Conservation (phyloP, 306 rosid species). For the Inga laurina region DNA sequence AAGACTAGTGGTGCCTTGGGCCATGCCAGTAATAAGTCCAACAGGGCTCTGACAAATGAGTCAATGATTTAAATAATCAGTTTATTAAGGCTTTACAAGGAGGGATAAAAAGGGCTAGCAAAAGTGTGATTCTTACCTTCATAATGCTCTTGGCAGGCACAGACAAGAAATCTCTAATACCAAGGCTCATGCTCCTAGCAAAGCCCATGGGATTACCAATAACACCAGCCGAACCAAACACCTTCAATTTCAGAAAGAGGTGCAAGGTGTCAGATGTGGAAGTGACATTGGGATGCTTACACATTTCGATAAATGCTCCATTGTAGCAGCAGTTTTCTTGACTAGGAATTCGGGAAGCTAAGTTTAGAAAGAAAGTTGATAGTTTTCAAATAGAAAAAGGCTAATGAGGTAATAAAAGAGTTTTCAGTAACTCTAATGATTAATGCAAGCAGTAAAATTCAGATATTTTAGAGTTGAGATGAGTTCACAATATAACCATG, state of each 20-base stretch:
- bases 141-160: constrained; percentile 84
- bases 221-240: constrained; percentile 97
- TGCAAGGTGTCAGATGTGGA: constrained; percentile 14
- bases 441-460: neutral
- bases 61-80: constrained; percentile 20
- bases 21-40: constrained; percentile 89
- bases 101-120: neutral
- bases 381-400: neutral
- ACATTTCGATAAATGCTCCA: neutral
- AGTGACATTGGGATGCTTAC: neutral
- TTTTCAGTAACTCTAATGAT: neutral
- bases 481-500: neutral
- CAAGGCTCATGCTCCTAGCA: constrained; percentile 90
- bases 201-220: constrained; percentile 98
- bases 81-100: constrained; percentile 11
- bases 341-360: neutral
- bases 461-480: neutral
- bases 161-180: constrained; percentile 85
- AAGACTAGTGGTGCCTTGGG: constrained; percentile 94
- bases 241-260: constrained; percentile 54
- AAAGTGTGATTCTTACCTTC: constrained; percentile 49
- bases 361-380: neutral
- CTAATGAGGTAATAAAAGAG: neutral
- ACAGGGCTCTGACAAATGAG: constrained; percentile 76
- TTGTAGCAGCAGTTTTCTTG: neutral